Evolutionary conservation across 495 filamentous ascomycete genomes (phyloP).

Genomic region (Penicillium antarcticum): DNA sequence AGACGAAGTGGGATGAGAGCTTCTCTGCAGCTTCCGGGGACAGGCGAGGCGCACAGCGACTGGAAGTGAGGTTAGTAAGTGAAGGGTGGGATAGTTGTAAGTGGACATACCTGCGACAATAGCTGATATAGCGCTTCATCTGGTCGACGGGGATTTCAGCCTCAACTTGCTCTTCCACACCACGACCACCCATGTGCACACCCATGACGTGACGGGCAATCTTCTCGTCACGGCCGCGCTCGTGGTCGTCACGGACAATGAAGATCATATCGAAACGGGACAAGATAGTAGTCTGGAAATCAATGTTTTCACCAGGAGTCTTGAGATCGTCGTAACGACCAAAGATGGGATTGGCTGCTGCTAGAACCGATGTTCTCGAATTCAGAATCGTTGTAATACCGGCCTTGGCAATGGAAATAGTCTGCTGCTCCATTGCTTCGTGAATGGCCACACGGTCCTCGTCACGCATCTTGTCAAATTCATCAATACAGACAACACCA

Average conservation of each 20-base stretch:
- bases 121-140: slow-evolving; percentile 98
- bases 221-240: slow-evolving; percentile 81
- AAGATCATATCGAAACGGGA: slow-evolving; percentile 99
- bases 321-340: slow-evolving; percentile 98
- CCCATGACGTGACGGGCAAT: slow-evolving; percentile 98
- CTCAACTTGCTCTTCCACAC: slow-evolving; percentile 77
- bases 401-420: slow-evolving; percentile 98
- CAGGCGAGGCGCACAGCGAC: slow-evolving; percentile 89
- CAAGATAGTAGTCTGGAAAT: slow-evolving; percentile 98
- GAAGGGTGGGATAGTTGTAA: background rate
- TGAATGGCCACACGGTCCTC: slow-evolving; percentile 99
- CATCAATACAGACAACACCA: slow-evolving; percentile 98
- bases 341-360: slow-evolving; percentile 96
- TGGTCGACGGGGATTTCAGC: slow-evolving; percentile 89
- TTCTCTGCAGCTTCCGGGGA: slow-evolving; percentile 93
- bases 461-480: slow-evolving; percentile 99
- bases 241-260: slow-evolving; percentile 95
- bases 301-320: slow-evolving; percentile 96
- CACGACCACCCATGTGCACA: slow-evolving; percentile 90
- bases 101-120: slow-evolving; percentile 80
- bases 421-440: slow-evolving; percentile 99
- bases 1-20: slow-evolving; percentile 95
- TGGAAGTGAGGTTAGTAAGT: slow-evolving; percentile 42
- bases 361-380: slow-evolving; percentile 89
- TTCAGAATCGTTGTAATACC: slow-evolving; percentile 99